phyloP scores from a whole-genome alignment of 768 basidiomycete species.

The Naganishia vishniacii region DNA sequence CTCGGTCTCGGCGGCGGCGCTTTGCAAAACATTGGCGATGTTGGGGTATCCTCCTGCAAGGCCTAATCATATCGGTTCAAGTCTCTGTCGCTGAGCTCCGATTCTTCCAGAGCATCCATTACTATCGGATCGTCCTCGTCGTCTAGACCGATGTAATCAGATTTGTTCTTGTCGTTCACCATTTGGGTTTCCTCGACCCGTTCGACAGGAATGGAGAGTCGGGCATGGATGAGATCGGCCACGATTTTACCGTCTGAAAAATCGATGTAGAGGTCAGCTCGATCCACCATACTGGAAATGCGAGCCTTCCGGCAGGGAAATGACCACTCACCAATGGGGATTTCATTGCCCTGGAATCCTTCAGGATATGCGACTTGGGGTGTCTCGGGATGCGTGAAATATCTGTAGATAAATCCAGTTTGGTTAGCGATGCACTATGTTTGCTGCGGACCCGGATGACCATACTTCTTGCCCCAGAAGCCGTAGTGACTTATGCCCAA shows the following conservation, averaged over 20 bases:
- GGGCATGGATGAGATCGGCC: conserved; percentile 27
- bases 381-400: conserved; percentile 67
- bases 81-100: conserved; percentile 9
- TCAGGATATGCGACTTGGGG: conserved; percentile 70
- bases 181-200: conserved; percentile 17
- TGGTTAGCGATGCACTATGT: conserved; percentile 30
- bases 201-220: conserved; percentile 25
- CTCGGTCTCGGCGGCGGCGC: background rate
- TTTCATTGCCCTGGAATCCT: conserved; percentile 86
- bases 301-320: background rate
- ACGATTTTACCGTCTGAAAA: conserved; percentile 28
- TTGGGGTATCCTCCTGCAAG: too few relatives aligned
- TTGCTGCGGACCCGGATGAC: conserved; percentile 48
- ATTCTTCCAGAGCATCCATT: conserved; percentile 20
- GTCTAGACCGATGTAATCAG: background rate
- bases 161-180: background rate
- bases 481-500: conserved; percentile 75
- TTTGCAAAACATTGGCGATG: too few relatives aligned
- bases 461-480: conserved; percentile 64
- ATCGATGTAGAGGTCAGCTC: background rate
- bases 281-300: background rate
- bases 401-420: conserved; percentile 49
- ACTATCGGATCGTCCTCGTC: conserved; percentile 26
- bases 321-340: conserved; percentile 66
- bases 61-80: too few relatives aligned